Percentiles rank a stretch among this genome's conserved stretches.
phyloP scores from a whole-genome alignment of 179 eudicot genomes.

The Beta macrorhiza region DNA sequence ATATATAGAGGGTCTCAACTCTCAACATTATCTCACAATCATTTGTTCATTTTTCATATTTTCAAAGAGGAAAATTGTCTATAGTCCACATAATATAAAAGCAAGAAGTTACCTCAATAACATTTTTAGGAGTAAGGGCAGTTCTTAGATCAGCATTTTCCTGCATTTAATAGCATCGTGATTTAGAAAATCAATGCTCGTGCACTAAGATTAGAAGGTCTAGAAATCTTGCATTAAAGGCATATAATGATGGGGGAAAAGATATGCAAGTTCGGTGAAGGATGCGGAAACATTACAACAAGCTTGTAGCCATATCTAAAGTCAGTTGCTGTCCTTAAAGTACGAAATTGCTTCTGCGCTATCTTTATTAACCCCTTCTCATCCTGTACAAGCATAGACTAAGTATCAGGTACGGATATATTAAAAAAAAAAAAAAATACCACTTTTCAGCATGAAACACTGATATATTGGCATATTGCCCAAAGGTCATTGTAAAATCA shows the following conservation, averaged over 20 bases:
- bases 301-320: conserved; percentile 95
- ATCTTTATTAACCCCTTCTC: conserved; percentile 78
- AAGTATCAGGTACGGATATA: neutral
- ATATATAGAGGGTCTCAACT: no score
- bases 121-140: conserved; percentile 64
- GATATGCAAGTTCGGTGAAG: conserved; percentile 7
- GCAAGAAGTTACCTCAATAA: conserved; percentile 59
- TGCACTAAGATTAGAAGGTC: neutral
- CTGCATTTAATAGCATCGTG: conserved; percentile 44
- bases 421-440: no score
- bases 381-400: conserved; percentile 55
- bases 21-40: neutral
- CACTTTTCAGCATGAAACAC: no score
- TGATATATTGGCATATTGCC: neutral
- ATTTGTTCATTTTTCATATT: neutral
- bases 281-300: conserved; percentile 55
- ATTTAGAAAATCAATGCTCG: conserved; percentile 12
- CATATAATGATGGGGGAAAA: neutral
- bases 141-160: conserved; percentile 62
- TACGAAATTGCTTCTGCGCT: conserved; percentile 70
- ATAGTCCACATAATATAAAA: neutral
- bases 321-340: conserved; percentile 58
- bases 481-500: neutral
- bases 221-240: neutral
- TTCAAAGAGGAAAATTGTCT: neutral